These are phyloP conservation scores for Amanita fuliginea DNA, from an alignment of 768 basidiomycete genomes.

Conservation along the genomic window DNA sequence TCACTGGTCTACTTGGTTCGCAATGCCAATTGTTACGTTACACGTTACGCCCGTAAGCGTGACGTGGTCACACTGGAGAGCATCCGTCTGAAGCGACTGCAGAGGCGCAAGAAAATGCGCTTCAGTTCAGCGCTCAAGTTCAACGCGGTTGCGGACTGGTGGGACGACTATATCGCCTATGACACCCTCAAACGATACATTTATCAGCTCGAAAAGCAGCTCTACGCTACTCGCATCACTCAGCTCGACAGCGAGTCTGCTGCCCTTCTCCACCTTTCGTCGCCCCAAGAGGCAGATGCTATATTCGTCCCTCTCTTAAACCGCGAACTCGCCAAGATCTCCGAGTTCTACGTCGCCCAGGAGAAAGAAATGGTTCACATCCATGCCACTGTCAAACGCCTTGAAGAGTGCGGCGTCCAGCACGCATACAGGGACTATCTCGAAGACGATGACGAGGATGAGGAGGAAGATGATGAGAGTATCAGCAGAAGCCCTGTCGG, in stretches of 20 bases:
- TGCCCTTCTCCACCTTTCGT: conserved; percentile 32
- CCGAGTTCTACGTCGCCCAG: conserved; percentile 67
- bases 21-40: too few relatives aligned
- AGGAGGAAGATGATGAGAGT: conserved; percentile 39
- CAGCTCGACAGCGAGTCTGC: conserved; percentile 49
- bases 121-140: conserved; percentile 76
- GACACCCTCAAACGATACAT: conserved; percentile 76
- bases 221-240: conserved; percentile 24
- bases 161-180: conserved; percentile 86
- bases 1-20: too few relatives aligned
- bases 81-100: background rate
- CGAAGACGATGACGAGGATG: conserved; percentile 51
- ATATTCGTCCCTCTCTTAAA: conserved; percentile 71
- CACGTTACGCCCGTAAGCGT: too few relatives aligned
- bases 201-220: conserved; percentile 76
- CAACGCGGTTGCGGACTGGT: conserved; percentile 88
- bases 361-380: conserved; percentile 59
- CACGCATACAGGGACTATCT: conserved; percentile 42
- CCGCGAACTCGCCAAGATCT: conserved; percentile 73
- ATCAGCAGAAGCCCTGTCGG: conserved; percentile 25
- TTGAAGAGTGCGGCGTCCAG: conserved; percentile 47
- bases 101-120: background rate
- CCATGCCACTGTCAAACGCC: conserved; percentile 42
- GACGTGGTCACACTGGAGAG: too few relatives aligned
- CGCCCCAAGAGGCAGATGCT: conserved; percentile 33